Percentiles rank a stretch among this genome's conserved stretches.
phyloP scores from a whole-genome alignment of 306 rosid genomes.

The Hylodesmum podocarpum region DNA sequence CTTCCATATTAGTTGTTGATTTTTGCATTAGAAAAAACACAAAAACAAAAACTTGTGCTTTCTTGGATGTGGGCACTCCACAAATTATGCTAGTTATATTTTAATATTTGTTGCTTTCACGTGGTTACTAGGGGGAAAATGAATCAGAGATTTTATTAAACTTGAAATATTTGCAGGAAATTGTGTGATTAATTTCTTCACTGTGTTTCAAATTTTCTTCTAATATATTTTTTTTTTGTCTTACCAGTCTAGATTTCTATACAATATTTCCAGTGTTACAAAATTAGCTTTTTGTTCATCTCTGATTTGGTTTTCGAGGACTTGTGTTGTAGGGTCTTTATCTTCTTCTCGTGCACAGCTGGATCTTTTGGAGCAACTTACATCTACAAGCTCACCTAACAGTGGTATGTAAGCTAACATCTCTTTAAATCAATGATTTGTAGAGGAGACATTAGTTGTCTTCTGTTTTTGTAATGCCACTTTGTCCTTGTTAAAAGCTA shows the following conservation, averaged over 20 bases:
- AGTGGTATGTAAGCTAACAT: conserved; percentile 49
- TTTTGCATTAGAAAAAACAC: background rate
- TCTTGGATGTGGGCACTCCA: background rate
- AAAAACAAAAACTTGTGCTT: background rate
- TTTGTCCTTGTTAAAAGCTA: background rate
- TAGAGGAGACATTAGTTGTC: background rate
- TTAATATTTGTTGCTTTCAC: background rate
- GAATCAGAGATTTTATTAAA: background rate
- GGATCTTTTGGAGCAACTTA: conserved; percentile 89
- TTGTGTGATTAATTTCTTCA: background rate
- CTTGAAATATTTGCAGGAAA: background rate
- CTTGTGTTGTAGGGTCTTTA: conserved; percentile 50
- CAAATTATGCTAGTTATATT: background rate
- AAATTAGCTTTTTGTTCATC: background rate
- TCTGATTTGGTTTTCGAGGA: conserved; percentile 10
- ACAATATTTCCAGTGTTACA: background rate
- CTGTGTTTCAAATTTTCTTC: background rate
- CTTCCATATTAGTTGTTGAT: background rate
- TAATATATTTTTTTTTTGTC: background rate
- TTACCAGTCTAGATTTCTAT: background rate
- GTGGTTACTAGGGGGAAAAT: background rate
- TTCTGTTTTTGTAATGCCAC: conserved; percentile 10
- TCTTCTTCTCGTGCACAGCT: conserved; percentile 80
- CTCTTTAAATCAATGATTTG: background rate
- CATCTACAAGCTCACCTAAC: conserved; percentile 61